Evolutionary conservation across 2,329 filamentous ascomycete genomes (phyloP).

Genomic region (Westerdykella aurantiaca): DNA sequence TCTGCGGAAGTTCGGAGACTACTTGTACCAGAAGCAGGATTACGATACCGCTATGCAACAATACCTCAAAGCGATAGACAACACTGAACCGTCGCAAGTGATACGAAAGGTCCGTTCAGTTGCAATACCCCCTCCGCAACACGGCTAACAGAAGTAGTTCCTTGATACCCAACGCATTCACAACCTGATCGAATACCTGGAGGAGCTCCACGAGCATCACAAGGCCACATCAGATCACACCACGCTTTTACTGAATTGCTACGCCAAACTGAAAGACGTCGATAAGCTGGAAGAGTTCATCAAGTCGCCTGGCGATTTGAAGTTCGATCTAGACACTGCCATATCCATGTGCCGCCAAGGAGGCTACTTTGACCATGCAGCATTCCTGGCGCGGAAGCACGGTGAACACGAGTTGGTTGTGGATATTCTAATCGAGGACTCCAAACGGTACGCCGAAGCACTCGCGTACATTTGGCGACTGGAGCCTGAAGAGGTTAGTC

Average conservation of each 20-base stretch:
- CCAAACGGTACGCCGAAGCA: slow-evolving; percentile 82
- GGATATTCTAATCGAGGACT: slow-evolving; percentile 92
- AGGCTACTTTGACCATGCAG: slow-evolving; percentile 93
- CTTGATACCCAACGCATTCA: slow-evolving; percentile 96
- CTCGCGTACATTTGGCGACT: slow-evolving; percentile 87
- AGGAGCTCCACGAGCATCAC: slow-evolving; percentile 90
- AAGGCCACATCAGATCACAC: slow-evolving; percentile 94
- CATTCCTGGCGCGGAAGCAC: slow-evolving; percentile 90
- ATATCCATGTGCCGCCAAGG: slow-evolving; percentile 97
- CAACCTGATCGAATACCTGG: slow-evolving; percentile 93
- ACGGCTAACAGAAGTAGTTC: slow-evolving; percentile 52
- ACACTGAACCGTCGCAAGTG: slow-evolving; percentile 91
- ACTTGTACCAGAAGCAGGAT: slow-evolving; percentile 88
- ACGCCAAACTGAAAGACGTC: slow-evolving; percentile 95
- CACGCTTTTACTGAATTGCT: slow-evolving; percentile 90
- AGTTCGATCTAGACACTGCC: slow-evolving; percentile 94
- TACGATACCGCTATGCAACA: slow-evolving; percentile 99
- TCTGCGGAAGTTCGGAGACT: slow-evolving; percentile 88
- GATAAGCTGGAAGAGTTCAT: slow-evolving; percentile 96
- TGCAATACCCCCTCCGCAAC: neutral
- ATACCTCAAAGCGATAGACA: slow-evolving; percentile 92
- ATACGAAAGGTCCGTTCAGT: slow-evolving; percentile 66
- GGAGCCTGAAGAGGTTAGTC: slow-evolving; percentile 66
- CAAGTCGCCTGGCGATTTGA: slow-evolving; percentile 87
- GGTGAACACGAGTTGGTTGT: slow-evolving; percentile 90